Base-by-base conservation (phyloP, 2,329 filamentous ascomycete genomes). In the Aspergillus sclerotialis region DNA sequence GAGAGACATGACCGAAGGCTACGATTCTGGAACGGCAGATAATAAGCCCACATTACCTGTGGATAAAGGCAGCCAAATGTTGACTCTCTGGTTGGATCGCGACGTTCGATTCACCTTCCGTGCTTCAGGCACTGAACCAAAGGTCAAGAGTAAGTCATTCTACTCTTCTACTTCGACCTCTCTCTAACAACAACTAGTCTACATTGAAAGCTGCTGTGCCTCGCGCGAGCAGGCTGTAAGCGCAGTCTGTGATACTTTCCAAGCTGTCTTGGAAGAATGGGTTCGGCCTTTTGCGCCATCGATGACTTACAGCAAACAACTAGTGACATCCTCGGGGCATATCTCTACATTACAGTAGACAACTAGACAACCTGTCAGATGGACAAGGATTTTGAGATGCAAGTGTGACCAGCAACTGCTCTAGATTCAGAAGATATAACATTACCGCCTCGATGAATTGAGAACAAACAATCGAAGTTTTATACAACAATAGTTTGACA, bases 51-150 rank as follows among this genome's bases (percentile, higher is more conserved):
- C 65, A 32, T 56, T 82, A 23, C 78, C 77, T 1, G 65, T 73
- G 15, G 74, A 78, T 44, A 61, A 63, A 13, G 66, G 56, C 9
- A 76, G 70, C 37, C 75, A 81, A 60, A 82, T 82, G 78, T 70
- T 82, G 45, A 81, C 77, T 2, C 45, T 66, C 24, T 76, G 77
- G 62, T 53, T 80, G 26, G 68, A 75, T 17, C 68, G 68, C 13
- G 55, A 60, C 16, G 50, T 78, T 9, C 67, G 72, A 15, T 78
- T 80, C 45, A 80, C 76, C 2, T 65, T 78, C 14, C 58, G 77
- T 45, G 75, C 70, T 1, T 79, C 75, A 2, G 77, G 77, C 2
- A 82, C 78, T 2, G 78, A 82, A 54, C 78, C 78, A 0, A 82
- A 82, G 63, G 78, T 82, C 42, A 82, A 82, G 49, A 56, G 68